Percentiles rank a stretch among this genome's conserved stretches.
Conservation (phyloP, 169 alveolate genomes). For the Plasmodium chabaudi region DNA sequence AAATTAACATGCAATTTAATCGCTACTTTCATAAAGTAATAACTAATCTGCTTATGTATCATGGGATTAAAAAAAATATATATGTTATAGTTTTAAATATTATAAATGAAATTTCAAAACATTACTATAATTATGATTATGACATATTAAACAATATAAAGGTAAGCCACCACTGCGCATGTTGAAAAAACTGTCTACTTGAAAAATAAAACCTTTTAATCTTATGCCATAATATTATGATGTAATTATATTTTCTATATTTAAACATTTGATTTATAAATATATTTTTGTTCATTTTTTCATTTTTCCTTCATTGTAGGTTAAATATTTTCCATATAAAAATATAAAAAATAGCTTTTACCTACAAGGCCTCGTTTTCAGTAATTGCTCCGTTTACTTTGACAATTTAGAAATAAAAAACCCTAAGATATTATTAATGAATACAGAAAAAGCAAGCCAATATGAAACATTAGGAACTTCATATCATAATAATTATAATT, state of each 20-base stretch:
- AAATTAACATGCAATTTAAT: constrained; percentile 51
- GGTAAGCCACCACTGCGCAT: constrained; percentile 1
- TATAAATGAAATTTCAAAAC: constrained; percentile 51
- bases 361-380: constrained; percentile 60
- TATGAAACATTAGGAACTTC: constrained; percentile 29
- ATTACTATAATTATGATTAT: constrained; percentile 53
- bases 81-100: constrained; percentile 26
- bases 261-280: background rate
- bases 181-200: too few species aligned
- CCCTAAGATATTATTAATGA: constrained; percentile 54
- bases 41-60: constrained; percentile 36
- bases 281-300: background rate
- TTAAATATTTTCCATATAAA: constrained; percentile 66
- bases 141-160: constrained; percentile 57
- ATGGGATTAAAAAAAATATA: constrained; percentile 39
- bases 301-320: constrained; percentile 4
- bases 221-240: too few species aligned
- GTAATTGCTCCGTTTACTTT: constrained; percentile 58
- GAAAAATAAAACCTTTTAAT: too few species aligned
- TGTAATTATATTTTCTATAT: too few species aligned
- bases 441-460: constrained; percentile 17
- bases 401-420: constrained; percentile 67
- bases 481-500: constrained; percentile 31
- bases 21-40: constrained; percentile 65
- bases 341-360: constrained; percentile 46